phyloP scores from a whole-genome alignment of 2,329 filamentous ascomycete species.

The Lasiodiplodia theobromae region DNA sequence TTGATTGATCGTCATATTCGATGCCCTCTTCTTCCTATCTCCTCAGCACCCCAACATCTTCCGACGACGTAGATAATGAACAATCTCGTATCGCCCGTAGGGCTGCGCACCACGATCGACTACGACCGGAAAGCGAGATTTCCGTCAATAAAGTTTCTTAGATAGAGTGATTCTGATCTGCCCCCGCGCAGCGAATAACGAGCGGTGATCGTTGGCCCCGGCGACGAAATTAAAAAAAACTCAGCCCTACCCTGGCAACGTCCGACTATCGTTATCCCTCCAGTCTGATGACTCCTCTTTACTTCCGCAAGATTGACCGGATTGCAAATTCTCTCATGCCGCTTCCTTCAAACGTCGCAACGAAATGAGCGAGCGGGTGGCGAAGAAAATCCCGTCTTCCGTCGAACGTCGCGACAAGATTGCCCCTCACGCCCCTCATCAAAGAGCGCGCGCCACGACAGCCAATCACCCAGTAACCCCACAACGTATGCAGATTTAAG shows the following conservation, averaged over 20 bases:
- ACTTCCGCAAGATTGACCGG: not conserved
- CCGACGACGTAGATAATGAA: not conserved
- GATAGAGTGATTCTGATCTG: not conserved
- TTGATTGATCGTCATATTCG: too few relatives aligned
- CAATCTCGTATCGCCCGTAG: not conserved
- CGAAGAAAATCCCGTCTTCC: not conserved
- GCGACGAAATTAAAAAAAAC: not conserved
- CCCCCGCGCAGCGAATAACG: not conserved
- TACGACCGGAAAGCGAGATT: not conserved
- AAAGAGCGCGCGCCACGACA: not conserved
- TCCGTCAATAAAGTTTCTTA: not conserved
- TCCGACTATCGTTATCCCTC: not conserved
- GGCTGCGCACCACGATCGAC: not conserved
- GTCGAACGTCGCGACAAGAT: constrained; percentile 9
- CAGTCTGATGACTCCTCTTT: not conserved
- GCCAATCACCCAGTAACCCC: not conserved
- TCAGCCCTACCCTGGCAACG: not conserved
- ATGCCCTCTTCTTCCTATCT: not conserved
- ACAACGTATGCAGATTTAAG: not conserved
- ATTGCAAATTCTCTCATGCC: not conserved
- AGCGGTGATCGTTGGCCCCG: not conserved
- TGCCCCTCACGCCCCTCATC: constrained; percentile 1
- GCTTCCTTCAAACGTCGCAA: not conserved
- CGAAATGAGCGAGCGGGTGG: not conserved
- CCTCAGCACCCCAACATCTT: not conserved